Evolutionary conservation across 2,329 filamentous ascomycete genomes (phyloP).

Genomic region (Blastomyces gilchristii): DNA sequence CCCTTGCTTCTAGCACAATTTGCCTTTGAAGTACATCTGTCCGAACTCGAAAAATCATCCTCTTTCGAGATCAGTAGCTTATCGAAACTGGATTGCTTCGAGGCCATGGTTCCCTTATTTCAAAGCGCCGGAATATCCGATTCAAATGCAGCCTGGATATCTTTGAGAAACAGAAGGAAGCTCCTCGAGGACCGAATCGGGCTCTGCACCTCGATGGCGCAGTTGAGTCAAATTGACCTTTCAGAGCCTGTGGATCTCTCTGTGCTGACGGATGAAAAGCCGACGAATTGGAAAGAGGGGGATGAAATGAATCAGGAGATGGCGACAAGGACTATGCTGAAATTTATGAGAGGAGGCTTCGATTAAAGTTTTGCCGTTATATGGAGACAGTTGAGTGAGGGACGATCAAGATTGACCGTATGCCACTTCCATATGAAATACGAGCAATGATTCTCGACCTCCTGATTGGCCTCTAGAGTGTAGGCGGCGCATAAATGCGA

Average conservation of each 20-base stretch:
- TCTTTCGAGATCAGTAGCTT: not conserved
- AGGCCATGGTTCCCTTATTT: not conserved
- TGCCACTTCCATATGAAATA: not conserved
- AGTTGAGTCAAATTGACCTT: not conserved
- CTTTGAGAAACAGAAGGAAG: not conserved
- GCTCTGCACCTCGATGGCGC: not conserved
- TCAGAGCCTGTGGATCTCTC: not conserved
- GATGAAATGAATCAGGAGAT: constrained; percentile 5
- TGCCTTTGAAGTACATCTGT: not conserved
- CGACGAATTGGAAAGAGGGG: constrained; percentile 2
- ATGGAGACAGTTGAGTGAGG: not conserved
- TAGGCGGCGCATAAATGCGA: not conserved
- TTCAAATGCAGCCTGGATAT: not conserved
- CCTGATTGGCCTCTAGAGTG: not conserved
- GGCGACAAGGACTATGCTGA: constrained; percentile 1
- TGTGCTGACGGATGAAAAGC: constrained; percentile 2
- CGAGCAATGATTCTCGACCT: not conserved
- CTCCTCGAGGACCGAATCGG: not conserved
- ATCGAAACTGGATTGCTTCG: not conserved
- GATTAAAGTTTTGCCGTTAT: not conserved
- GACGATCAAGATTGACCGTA: no score
- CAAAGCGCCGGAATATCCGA: not conserved
- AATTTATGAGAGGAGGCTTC: constrained; percentile 1
- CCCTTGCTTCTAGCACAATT: not conserved
- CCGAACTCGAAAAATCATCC: not conserved